Evolutionary conservation across 2,329 filamentous ascomycete species (phyloP).

Genomic region (Colletotrichum sp.): DNA sequence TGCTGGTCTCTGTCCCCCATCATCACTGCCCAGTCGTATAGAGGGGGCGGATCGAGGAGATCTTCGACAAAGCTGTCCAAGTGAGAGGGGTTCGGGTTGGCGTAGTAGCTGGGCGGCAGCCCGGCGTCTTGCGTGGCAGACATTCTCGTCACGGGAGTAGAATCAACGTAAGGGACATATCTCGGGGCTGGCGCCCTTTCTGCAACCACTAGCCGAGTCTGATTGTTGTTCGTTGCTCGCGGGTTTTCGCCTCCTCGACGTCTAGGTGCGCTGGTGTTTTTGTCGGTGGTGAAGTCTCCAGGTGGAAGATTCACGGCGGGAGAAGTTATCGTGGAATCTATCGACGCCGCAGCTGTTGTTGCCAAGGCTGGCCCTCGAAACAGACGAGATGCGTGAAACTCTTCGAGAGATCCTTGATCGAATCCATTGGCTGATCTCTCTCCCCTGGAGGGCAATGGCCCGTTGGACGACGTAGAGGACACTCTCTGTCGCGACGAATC

Average conservation of each 20-base stretch:
- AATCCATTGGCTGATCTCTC: not conserved
- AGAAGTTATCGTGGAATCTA: not conserved
- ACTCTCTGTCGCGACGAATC: not conserved
- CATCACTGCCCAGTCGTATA: slow-evolving; percentile 32
- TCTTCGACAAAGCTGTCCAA: slow-evolving; percentile 36
- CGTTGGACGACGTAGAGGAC: not conserved
- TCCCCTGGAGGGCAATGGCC: not conserved
- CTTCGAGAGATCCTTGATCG: not conserved
- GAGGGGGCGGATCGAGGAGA: slow-evolving; percentile 30
- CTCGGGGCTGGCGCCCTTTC: slow-evolving; percentile 8
- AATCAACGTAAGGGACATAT: slow-evolving; percentile 28
- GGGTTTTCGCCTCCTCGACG: not conserved
- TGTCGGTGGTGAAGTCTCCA: not conserved
- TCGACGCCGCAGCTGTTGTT: not conserved
- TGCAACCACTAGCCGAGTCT: not conserved
- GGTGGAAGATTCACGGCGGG: not conserved
- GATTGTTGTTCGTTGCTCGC: not conserved
- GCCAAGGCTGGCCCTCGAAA: not conserved
- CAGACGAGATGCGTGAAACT: not conserved
- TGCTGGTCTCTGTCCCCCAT: slow-evolving; percentile 3
- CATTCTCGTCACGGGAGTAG: slow-evolving; percentile 31
- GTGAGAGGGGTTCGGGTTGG: slow-evolving; percentile 33
- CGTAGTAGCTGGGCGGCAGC: slow-evolving; percentile 27
- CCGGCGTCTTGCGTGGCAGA: slow-evolving; percentile 22
- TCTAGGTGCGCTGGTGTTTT: not conserved